These are phyloP conservation scores for Striga hermonthica DNA, from an alignment of 305 asterid genomes.

Conservation along the genomic window DNA sequence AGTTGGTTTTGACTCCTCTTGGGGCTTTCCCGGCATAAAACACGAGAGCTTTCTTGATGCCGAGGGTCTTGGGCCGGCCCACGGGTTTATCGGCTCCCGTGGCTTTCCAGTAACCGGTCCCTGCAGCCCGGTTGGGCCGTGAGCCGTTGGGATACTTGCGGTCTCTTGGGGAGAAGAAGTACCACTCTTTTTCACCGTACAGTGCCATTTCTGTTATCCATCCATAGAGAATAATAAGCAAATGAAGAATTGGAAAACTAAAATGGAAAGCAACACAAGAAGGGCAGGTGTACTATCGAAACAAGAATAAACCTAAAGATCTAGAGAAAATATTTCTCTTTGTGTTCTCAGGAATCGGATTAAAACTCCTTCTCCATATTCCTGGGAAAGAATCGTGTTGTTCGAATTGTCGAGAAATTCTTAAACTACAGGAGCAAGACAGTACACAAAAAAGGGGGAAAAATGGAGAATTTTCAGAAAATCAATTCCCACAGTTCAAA, in stretches of 20 bases:
- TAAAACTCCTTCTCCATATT: no score
- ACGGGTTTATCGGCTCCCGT: conserved; percentile 87
- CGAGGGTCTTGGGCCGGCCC: conserved; percentile 55
- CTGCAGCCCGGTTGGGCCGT: conserved; percentile 56
- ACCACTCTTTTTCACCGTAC: conserved; percentile 84
- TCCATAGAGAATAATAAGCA: background rate
- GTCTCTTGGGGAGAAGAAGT: conserved; percentile 58
- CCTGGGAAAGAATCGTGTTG: no score
- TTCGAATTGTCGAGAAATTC: no score
- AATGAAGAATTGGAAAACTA: no score
- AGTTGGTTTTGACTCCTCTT: conserved; percentile 66
- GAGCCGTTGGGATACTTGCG: conserved; percentile 60
- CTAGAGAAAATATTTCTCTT: no score
- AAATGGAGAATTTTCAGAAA: no score
- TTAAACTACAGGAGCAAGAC: no score
- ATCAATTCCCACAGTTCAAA: background rate
- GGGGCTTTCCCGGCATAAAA: conserved; percentile 90
- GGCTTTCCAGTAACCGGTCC: conserved; percentile 59
- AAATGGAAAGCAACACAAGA: no score
- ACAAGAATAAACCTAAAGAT: no score
- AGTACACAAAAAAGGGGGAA: no score
- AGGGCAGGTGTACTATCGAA: no score
- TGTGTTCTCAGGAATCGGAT: no score
- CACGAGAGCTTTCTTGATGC: conserved; percentile 73
- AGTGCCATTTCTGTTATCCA: conserved; percentile 56